Percentiles rank a stretch among this genome's conserved stretches.
phyloP scores from a whole-genome alignment of 257 asterid genomes.

The Scutellaria barbata region DNA sequence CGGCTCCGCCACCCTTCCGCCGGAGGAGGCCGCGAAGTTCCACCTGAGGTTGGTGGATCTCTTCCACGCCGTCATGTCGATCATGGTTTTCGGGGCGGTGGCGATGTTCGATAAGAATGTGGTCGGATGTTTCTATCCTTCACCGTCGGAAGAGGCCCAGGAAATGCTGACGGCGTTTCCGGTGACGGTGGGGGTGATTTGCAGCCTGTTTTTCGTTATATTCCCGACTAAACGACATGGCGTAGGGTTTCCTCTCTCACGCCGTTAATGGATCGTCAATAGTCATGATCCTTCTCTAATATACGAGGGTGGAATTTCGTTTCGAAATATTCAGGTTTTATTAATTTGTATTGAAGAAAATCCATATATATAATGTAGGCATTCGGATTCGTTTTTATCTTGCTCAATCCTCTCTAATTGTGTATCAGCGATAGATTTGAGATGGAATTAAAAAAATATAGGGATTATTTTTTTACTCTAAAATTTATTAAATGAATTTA shows the following conservation, averaged over 20 bases:
- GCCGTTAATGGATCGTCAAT: constrained; percentile 32
- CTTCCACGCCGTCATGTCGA: constrained; percentile 65
- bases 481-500: too few relatives aligned
- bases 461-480: too few relatives aligned
- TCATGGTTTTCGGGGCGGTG: constrained; percentile 65
- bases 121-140: constrained; percentile 63
- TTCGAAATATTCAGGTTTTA: too few relatives aligned
- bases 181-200: constrained; percentile 63
- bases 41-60: constrained; percentile 60
- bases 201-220: constrained; percentile 59
- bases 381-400: too few relatives aligned
- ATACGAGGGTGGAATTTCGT: too few relatives aligned
- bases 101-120: constrained; percentile 80
- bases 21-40: constrained; percentile 49
- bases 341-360: too few relatives aligned
- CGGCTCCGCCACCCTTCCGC: constrained; percentile 44
- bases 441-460: too few relatives aligned
- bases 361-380: too few relatives aligned
- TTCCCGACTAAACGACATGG: constrained; percentile 83
- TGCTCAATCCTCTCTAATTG: too few relatives aligned
- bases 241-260: constrained; percentile 85
- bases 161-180: constrained; percentile 67
- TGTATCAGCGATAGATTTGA: too few relatives aligned
- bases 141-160: constrained; percentile 58
- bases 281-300: too few relatives aligned